Conservation (phyloP, 2,329 filamentous ascomycete species). For the Calonectria pauciramosa region DNA sequence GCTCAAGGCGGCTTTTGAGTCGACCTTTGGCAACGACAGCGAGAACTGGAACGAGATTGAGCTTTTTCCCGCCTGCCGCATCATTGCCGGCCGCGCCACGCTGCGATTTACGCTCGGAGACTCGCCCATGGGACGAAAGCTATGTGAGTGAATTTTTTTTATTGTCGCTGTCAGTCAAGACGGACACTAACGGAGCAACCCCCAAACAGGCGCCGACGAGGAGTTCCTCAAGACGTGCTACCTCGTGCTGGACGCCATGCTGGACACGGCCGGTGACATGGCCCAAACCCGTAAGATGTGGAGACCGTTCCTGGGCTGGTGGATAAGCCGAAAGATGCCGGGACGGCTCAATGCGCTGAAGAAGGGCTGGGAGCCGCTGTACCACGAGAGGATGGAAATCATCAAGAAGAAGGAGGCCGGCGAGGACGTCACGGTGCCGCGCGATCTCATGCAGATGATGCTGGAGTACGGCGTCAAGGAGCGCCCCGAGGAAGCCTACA, state of each 20-base stretch:
- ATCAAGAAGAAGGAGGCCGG: conserved; percentile 30
- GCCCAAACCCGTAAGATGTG: conserved; percentile 8
- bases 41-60: conserved; percentile 53
- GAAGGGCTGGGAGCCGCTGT: conserved; percentile 30
- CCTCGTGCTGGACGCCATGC: conserved; percentile 48
- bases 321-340: conserved; percentile 44
- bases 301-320: conserved; percentile 46
- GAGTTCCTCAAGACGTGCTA: conserved; percentile 50
- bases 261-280: conserved; percentile 2
- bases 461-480: conserved; percentile 54
- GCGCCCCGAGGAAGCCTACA: conserved; percentile 51
- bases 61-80: conserved; percentile 42
- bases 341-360: conserved; percentile 42
- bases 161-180: too few relatives aligned
- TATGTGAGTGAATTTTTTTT: conserved; percentile 44
- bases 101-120: conserved; percentile 52
- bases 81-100: conserved; percentile 49
- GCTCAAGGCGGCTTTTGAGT: conserved; percentile 50
- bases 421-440: conserved; percentile 34
- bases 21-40: conserved; percentile 49
- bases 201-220: conserved; percentile 47
- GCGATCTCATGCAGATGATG: conserved; percentile 59
- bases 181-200: neutral
- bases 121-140: conserved; percentile 19
- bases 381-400: conserved; percentile 24